These are phyloP conservation scores for Phytophthora chlamydospora DNA, from an alignment of 352 stramenopile species.

Conservation along the genomic window DNA sequence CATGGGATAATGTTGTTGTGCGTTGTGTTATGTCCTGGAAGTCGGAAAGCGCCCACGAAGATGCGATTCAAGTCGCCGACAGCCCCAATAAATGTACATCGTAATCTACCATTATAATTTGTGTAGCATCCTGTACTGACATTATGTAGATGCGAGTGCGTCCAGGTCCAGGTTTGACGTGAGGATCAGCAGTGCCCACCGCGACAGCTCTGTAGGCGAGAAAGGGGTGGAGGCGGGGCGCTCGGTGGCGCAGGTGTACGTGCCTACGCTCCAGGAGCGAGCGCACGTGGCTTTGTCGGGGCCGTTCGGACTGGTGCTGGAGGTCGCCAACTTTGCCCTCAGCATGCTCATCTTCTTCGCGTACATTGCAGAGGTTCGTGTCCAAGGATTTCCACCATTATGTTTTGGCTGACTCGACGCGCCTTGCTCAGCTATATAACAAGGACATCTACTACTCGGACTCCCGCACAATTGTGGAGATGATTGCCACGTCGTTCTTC, in stretches of 20 bases:
- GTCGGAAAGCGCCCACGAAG: slow-evolving; percentile 12
- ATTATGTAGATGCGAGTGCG: slow-evolving; percentile 9
- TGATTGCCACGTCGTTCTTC: slow-evolving; percentile 61
- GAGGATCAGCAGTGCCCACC: slow-evolving; percentile 1
- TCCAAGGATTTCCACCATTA: background rate
- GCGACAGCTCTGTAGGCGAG: slow-evolving; percentile 7
- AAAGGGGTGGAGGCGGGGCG: slow-evolving; percentile 10
- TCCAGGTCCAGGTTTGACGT: slow-evolving; percentile 22
- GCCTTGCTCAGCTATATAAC: slow-evolving; percentile 47
- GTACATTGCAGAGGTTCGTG: slow-evolving; percentile 61
- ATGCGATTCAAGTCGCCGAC: slow-evolving; percentile 20
- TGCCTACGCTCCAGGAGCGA: slow-evolving; percentile 53
- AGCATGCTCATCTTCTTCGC: slow-evolving; percentile 66
- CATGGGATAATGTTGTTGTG: slow-evolving; percentile 4
- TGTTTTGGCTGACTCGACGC: background rate
- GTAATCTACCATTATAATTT: background rate
- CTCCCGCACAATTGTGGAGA: slow-evolving; percentile 39
- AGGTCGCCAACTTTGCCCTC: slow-evolving; percentile 62
- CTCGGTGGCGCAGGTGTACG: slow-evolving; percentile 50
- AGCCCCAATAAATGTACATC: slow-evolving; percentile 26
- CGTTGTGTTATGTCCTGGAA: background rate
- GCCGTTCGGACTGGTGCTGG: slow-evolving; percentile 49
- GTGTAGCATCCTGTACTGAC: background rate
- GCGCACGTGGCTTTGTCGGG: slow-evolving; percentile 41
- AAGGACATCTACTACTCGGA: slow-evolving; percentile 26